phyloP scores from a whole-genome alignment of 202 grass and related monocot genomes.

The Elaeis oleifera region DNA sequence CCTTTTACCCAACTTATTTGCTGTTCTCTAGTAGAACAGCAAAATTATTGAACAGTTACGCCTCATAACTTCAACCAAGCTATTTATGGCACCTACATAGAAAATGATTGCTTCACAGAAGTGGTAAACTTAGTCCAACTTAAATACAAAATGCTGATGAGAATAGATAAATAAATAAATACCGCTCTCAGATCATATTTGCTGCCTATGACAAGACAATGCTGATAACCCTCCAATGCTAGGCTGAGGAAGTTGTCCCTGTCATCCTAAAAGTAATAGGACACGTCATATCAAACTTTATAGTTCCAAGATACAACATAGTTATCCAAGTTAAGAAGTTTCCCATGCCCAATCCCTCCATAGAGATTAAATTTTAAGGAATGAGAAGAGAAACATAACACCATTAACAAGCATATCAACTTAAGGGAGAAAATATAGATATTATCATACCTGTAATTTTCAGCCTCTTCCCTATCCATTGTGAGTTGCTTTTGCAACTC shows the following conservation, averaged over 20 bases:
- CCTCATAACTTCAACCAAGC: too few relatives aligned
- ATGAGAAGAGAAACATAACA: too few relatives aligned
- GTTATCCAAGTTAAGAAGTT: too few relatives aligned
- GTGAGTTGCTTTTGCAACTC: constrained; percentile 92
- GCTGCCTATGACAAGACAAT: constrained; percentile 64
- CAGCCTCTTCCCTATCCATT: constrained; percentile 84
- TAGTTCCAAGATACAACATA: too few relatives aligned
- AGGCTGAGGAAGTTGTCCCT: constrained; percentile 70
- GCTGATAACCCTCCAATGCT: constrained; percentile 73
- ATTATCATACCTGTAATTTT: constrained; percentile 56
- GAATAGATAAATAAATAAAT: constrained; percentile 15
- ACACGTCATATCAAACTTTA: constrained; percentile 18
- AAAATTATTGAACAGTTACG: too few relatives aligned
- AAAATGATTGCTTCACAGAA: too few relatives aligned
- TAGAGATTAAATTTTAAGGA: too few relatives aligned
- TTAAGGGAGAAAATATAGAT: neutral
- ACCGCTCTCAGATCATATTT: constrained; percentile 98
- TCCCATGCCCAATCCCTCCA: too few relatives aligned
- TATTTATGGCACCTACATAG: too few relatives aligned
- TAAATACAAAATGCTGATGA: neutral
- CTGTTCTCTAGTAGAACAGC: too few relatives aligned
- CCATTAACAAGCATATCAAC: too few relatives aligned
- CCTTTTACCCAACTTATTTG: too few relatives aligned
- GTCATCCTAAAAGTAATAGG: constrained; percentile 53
- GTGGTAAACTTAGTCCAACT: neutral